Conservation (phyloP, 441 rosid species). For the Rhodomyrtus psidioides region DNA sequence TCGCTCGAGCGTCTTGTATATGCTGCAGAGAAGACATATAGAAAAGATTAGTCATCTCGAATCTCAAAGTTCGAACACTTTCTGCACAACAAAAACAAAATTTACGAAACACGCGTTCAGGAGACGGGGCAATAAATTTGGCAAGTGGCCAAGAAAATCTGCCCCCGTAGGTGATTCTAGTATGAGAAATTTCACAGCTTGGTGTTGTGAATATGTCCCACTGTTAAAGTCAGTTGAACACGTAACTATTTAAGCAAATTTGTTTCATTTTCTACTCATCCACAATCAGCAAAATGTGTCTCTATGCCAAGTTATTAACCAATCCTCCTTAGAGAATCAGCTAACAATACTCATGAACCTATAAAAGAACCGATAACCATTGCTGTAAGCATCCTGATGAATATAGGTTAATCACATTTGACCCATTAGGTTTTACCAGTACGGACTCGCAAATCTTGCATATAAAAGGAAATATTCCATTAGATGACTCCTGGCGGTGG, state of each 20-base stretch:
- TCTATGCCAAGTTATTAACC: not conserved
- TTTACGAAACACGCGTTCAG: not conserved
- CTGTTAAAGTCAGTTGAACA: not conserved
- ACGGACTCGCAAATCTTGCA: not conserved
- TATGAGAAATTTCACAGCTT: not conserved
- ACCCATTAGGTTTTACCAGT: not conserved
- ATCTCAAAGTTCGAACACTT: not conserved
- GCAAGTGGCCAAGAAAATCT: not conserved
- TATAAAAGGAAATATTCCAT: not conserved
- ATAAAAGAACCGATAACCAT: not conserved
- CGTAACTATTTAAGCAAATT: not conserved
- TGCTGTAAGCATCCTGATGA: not conserved
- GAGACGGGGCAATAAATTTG: not conserved
- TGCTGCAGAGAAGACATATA: constrained; percentile 19
- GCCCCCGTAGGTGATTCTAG: not conserved
- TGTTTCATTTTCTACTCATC: not conserved
- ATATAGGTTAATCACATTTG: not conserved
- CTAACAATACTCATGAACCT: not conserved
- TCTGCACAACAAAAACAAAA: not conserved
- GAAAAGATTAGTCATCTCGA: not conserved
- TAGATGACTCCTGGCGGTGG: not conserved
- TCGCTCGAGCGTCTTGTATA: constrained; percentile 55
- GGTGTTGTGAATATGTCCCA: not conserved
- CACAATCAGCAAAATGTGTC: not conserved
- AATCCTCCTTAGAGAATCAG: not conserved